Base-by-base conservation (phyloP, 805 yeast genomes). In the Sporopachydermia lactativora region DNA sequence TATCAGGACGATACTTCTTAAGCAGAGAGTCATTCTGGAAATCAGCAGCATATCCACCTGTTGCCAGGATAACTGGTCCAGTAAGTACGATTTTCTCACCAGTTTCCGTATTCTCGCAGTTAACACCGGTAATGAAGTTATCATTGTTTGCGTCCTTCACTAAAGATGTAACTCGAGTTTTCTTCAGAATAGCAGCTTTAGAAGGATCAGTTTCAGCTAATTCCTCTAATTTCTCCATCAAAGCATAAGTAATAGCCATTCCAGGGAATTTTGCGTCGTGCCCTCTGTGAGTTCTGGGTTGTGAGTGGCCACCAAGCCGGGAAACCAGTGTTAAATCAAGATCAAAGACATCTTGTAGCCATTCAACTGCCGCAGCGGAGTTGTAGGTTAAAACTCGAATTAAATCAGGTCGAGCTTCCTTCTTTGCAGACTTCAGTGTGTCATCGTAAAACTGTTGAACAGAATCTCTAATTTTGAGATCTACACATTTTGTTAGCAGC, bases 291-390 rank as follows among this genome's bases (percentile, higher is more conserved):
- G 95, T 83, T 55, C 95, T 66, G 15, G 84, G 76, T 39, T 68
- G 73, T 1, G 86, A 76, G 53, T 83, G 94, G 2, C 95, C 95
- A 18, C 94, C 94, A 36, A 83, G 58, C 49, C 82, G 71, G n/a
- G 83, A 70, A 8, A 83, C 80, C 13, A 77, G 64, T 4, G 81
- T 69, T 42, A 83, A 60, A 49, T 77, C 82, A 39, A 81, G 59
- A 4, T 65, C 68, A 49, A 81, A 74, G 3, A 66, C 70, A 19
- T 70, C 66, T 48, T 78, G 80, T 40, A 83, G 65, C 89, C 94
- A 83, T 38, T 72, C 71, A 39, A 83, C 69, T 0, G 92, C 88
- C 36, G 65, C 69, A 4, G 71, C 74, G 2, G 85, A 76, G 36
- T 78, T 74, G 42, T 67, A 59, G 1, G 81, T 69, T 44, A 83